Evolutionary conservation across 2,329 filamentous ascomycete genomes (phyloP).

Genomic region (Cyanodermella asteris): DNA sequence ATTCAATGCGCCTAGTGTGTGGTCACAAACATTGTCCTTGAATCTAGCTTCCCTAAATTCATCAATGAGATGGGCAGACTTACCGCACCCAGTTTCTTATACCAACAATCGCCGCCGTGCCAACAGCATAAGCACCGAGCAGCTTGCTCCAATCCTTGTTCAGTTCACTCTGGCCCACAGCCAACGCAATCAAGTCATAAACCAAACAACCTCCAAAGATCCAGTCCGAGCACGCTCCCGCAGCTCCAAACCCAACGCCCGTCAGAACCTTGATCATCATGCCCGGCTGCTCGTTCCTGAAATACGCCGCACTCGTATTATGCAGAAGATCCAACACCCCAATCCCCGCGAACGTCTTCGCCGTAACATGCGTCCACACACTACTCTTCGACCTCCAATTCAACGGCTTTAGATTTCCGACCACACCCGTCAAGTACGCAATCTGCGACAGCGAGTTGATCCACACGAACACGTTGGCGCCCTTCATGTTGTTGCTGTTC

Average conservation of each 20-base stretch:
- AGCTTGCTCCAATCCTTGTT: slow-evolving; percentile 29
- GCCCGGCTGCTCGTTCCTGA: slow-evolving; percentile 24
- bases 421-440: slow-evolving; percentile 30
- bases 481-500: slow-evolving; percentile 29
- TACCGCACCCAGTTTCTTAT: slow-evolving; percentile 31
- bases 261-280: slow-evolving; percentile 29
- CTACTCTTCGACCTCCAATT: slow-evolving; percentile 26
- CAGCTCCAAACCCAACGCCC: slow-evolving; percentile 28
- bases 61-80: too few relatives aligned
- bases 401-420: slow-evolving; percentile 26
- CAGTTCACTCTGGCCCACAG: slow-evolving; percentile 31
- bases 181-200: slow-evolving; percentile 33
- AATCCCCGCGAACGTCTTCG: slow-evolving; percentile 39
- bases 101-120: slow-evolving; percentile 30
- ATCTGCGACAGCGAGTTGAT: slow-evolving; percentile 34
- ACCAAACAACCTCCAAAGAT: slow-evolving; percentile 37
- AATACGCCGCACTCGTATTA: slow-evolving; percentile 35
- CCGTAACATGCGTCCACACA: slow-evolving; percentile 34
- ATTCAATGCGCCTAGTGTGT: too few relatives aligned
- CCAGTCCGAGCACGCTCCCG: slow-evolving; percentile 32
- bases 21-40: too few relatives aligned
- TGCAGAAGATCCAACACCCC: slow-evolving; percentile 37
- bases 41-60: too few relatives aligned
- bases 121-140: slow-evolving; percentile 29
- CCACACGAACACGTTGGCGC: slow-evolving; percentile 32